Conservation (phyloP, 2,329 filamentous ascomycete genomes). For the Aspergillus sp. region DNA sequence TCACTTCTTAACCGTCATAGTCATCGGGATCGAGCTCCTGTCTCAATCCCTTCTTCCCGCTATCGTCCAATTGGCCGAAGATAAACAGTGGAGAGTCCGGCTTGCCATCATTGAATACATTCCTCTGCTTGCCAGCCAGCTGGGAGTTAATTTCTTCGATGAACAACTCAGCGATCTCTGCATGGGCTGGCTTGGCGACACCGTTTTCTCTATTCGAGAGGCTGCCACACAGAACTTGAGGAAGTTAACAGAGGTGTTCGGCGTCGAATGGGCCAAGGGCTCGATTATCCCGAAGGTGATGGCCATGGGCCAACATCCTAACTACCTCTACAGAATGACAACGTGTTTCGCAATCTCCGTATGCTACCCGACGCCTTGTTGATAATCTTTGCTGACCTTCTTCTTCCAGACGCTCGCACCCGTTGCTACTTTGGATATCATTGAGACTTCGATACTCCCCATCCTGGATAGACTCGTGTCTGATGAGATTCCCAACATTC, state of each 20-base stretch:
- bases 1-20: slow-evolving; percentile 51
- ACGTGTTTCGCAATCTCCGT: slow-evolving; percentile 99
- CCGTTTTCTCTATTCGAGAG: slow-evolving; percentile 97
- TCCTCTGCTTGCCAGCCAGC: slow-evolving; percentile 89
- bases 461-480: slow-evolving; percentile 93
- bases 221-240: slow-evolving; percentile 96
- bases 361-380: slow-evolving; percentile 49
- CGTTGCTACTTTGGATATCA: slow-evolving; percentile 90
- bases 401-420: slow-evolving; percentile 79
- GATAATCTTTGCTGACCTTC: slow-evolving; percentile 29
- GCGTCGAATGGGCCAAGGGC: slow-evolving; percentile 94
- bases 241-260: slow-evolving; percentile 98
- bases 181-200: slow-evolving; percentile 98
- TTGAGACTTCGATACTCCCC: slow-evolving; percentile 88
- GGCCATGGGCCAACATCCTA: slow-evolving; percentile 96
- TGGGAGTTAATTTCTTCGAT: slow-evolving; percentile 97
- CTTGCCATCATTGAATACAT: slow-evolving; percentile 99
- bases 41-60: slow-evolving; percentile 96
- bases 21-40: slow-evolving; percentile 96
- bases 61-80: slow-evolving; percentile 95
- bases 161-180: slow-evolving; percentile 94
- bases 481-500: slow-evolving; percentile 97
- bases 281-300: slow-evolving; percentile 99
- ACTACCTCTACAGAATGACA: slow-evolving; percentile 99
- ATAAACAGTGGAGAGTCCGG: slow-evolving; percentile 98